phyloP scores from a whole-genome alignment of 805 yeast genomes.

The Nakazawaea peltata region DNA sequence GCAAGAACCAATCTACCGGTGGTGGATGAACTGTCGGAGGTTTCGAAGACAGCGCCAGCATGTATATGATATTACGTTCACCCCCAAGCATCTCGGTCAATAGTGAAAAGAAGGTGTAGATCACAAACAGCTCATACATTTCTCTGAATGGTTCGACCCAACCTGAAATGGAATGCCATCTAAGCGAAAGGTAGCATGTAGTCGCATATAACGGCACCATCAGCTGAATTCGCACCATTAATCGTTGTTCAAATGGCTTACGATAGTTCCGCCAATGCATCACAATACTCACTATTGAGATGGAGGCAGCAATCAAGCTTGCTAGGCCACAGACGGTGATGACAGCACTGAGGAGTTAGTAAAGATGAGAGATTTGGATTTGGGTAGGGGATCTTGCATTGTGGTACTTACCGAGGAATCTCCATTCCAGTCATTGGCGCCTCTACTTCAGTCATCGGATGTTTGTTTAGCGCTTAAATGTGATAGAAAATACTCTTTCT shows the following conservation, averaged over 20 bases:
- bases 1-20: constrained; percentile 37
- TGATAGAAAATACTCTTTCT: too few relatives aligned
- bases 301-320: background rate
- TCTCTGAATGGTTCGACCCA: constrained; percentile 73
- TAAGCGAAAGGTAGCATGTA: constrained; percentile 55
- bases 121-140: constrained; percentile 92
- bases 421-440: too few relatives aligned
- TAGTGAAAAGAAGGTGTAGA: constrained; percentile 84
- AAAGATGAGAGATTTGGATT: constrained; percentile 12
- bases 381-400: too few relatives aligned
- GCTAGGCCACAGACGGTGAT: constrained; percentile 7
- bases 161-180: constrained; percentile 34
- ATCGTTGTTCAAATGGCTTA: constrained; percentile 81
- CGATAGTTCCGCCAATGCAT: constrained; percentile 67
- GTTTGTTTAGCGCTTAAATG: too few relatives aligned
- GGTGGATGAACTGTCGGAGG: constrained; percentile 65
- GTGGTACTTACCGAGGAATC: constrained; percentile 30
- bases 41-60: constrained; percentile 44
- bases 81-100: constrained; percentile 86
- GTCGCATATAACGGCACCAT: constrained; percentile 77
- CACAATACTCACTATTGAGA: constrained; percentile 28
- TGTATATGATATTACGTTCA: constrained; percentile 70
- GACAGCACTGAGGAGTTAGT: background rate
- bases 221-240: constrained; percentile 72
- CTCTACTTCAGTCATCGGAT: too few relatives aligned